These are phyloP conservation scores for Geotrichum reessii DNA, from an alignment of 1,139 yeast species.

Conservation along the genomic window DNA sequence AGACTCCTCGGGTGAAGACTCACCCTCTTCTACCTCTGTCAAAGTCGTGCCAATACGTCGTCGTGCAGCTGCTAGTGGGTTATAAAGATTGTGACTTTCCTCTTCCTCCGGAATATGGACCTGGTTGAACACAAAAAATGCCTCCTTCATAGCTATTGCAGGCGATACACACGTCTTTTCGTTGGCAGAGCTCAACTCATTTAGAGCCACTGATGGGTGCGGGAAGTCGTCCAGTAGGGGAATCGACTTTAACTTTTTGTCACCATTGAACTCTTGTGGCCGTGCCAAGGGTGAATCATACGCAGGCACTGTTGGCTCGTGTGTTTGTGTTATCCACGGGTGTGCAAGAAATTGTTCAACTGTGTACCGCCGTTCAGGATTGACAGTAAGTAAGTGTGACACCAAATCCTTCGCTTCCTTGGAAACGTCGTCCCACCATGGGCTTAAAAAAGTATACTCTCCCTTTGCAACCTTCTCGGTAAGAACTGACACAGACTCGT, in stretches of 20 bases:
- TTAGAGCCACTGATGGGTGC: neutral
- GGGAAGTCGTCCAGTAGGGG: constrained; percentile 8
- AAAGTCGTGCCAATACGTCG: constrained; percentile 1
- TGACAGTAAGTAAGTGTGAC: constrained; percentile 67
- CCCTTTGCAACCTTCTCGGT: constrained; percentile 81
- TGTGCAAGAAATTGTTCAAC: constrained; percentile 73
- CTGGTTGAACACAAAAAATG: constrained; percentile 62
- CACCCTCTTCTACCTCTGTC: constrained; percentile 16
- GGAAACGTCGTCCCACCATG: constrained; percentile 97
- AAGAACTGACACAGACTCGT: constrained; percentile 70
- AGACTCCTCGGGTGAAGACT: neutral
- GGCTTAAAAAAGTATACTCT: constrained; percentile 72
- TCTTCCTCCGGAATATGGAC: constrained; percentile 89
- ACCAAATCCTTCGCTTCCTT: constrained; percentile 77
- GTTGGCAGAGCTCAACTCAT: neutral
- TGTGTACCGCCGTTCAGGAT: constrained; percentile 70
- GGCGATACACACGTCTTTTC: constrained; percentile 25
- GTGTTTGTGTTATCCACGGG: constrained; percentile 62
- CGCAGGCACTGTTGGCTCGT: constrained; percentile 24
- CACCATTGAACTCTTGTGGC: neutral
- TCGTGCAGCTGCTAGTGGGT: neutral
- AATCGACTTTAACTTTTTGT: constrained; percentile 4
- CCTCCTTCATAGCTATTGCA: constrained; percentile 12
- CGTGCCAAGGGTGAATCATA: constrained; percentile 10
- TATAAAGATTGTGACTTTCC: neutral